Percentiles rank a stretch among this genome's conserved stretches.
phyloP scores from a whole-genome alignment of 257 asterid species.

The Nicotiana paniculata region DNA sequence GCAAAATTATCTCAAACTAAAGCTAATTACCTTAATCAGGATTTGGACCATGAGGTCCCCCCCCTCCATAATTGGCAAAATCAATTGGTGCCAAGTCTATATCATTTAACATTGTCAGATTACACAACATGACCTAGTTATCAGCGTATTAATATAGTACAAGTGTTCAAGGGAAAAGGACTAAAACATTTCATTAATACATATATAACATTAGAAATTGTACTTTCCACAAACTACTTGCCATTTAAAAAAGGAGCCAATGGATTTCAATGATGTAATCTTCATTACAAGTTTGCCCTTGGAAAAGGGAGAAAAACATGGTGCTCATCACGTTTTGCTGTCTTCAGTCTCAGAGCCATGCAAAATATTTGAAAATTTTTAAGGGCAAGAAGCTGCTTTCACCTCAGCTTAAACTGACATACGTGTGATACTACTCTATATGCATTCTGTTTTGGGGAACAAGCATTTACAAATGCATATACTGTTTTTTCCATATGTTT shows the following conservation, averaged over 20 bases:
- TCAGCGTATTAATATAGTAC: background rate
- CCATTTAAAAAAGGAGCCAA: background rate
- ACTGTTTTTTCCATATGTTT: background rate
- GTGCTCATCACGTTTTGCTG: conserved; percentile 6
- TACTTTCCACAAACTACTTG: background rate
- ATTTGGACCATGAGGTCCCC: conserved; percentile 8
- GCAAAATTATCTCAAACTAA: background rate
- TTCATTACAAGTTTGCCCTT: background rate
- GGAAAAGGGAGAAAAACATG: background rate
- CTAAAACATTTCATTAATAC: background rate
- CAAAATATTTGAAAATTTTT: background rate
- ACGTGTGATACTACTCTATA: background rate
- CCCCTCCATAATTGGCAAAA: conserved; percentile 37
- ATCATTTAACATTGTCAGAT: conserved; percentile 13
- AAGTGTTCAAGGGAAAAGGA: conserved; percentile 1
- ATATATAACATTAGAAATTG: background rate
- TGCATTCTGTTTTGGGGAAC: background rate
- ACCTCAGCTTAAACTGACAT: background rate
- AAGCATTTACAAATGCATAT: background rate
- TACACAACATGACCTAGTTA: background rate
- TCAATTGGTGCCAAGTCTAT: conserved; percentile 2
- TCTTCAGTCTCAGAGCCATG: conserved; percentile 1
- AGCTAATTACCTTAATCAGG: conserved; percentile 22
- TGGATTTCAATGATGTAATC: conserved; percentile 5
- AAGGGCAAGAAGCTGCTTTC: background rate